Evolutionary conservation across 768 basidiomycete species (phyloP).

Genomic region (Auricularia auricula-judae): DNA sequence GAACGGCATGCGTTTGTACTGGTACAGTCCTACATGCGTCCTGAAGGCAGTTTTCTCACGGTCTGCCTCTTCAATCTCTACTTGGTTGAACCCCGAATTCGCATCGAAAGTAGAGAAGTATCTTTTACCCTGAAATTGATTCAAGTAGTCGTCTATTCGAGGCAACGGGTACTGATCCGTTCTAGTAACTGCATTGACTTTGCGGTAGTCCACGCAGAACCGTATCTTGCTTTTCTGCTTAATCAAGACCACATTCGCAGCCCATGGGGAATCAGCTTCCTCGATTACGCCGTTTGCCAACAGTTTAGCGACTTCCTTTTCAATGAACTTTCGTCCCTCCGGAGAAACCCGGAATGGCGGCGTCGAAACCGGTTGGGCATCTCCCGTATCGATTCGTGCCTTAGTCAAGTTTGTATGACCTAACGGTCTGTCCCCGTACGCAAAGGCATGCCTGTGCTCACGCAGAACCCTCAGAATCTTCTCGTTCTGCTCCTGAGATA

Average conservation of each 20-base stretch:
- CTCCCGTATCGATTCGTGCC: no score
- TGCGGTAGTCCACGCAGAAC: conserved; percentile 17
- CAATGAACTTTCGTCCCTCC: no score
- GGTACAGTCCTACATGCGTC: conserved; percentile 27
- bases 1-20: conserved; percentile 33
- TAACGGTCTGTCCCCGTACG: no score
- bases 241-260: no score
- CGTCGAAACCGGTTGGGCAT: no score
- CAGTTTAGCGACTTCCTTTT: no score
- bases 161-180: conserved; percentile 21
- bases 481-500: neutral
- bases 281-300: no score
- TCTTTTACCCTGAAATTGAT: conserved; percentile 20
- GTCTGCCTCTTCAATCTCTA: conserved; percentile 19
- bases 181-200: conserved; percentile 16
- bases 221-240: no score
- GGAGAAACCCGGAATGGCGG: no score
- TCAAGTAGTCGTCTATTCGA: conserved; percentile 16
- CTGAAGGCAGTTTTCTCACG: conserved; percentile 27
- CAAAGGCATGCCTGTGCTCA: neutral
- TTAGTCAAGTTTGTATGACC: no score
- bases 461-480: neutral
- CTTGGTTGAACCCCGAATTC: conserved; percentile 30
- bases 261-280: no score
- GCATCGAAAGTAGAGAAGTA: conserved; percentile 25